Conservation (phyloP, 148 eudicot species). For the Silene latifolia region DNA sequence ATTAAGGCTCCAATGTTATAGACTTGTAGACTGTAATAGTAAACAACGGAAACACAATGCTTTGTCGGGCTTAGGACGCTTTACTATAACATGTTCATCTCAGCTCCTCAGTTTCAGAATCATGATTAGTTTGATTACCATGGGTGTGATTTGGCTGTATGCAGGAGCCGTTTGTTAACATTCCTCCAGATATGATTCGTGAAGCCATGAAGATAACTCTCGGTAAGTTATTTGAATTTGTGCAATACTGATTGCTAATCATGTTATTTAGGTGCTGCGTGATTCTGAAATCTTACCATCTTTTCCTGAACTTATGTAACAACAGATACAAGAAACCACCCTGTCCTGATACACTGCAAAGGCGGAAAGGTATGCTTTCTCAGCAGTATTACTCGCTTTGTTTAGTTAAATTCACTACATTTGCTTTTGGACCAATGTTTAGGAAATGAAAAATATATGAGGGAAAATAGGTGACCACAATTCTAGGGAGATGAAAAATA, state of each 20-base stretch:
- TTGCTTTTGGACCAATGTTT: background rate
- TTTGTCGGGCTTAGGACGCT: background rate
- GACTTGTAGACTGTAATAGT: background rate
- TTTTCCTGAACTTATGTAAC: constrained; percentile 1
- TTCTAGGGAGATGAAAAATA: background rate
- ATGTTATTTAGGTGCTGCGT: background rate
- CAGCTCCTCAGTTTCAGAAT: background rate
- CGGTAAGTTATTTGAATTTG: constrained; percentile 25
- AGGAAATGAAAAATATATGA: no score
- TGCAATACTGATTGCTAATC: background rate
- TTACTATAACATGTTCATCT: background rate
- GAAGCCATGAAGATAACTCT: constrained; percentile 41
- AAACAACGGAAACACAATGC: background rate
- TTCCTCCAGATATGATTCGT: constrained; percentile 39
- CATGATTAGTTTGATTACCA: background rate
- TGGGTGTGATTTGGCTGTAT: constrained; percentile 4
- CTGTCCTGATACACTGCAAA: constrained; percentile 55
- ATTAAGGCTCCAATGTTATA: background rate
- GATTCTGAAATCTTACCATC: constrained; percentile 8
- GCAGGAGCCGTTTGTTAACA: constrained; percentile 51
- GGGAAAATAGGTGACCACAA: no score
- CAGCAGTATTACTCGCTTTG: background rate
- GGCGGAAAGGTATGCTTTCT: constrained; percentile 40
- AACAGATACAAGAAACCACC: constrained; percentile 45
- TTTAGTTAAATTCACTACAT: background rate